These are phyloP conservation scores for Mollisiaceae sp. DNA, from an alignment of 2,329 filamentous ascomycete species.

Conservation along the genomic window DNA sequence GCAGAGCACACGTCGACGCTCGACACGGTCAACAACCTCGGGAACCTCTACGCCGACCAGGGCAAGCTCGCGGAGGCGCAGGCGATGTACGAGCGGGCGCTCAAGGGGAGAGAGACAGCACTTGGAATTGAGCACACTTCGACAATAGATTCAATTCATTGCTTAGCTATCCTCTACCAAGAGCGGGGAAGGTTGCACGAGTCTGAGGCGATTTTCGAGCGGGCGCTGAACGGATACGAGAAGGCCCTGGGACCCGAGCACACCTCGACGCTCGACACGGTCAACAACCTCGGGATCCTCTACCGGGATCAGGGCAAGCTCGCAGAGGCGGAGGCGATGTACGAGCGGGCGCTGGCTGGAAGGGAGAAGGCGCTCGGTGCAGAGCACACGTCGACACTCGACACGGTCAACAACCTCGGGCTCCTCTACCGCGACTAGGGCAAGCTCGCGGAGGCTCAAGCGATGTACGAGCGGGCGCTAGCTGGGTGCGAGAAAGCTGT, in stretches of 20 bases:
- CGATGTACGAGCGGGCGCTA: slow-evolving; percentile 30
- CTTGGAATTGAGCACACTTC: slow-evolving; percentile 22
- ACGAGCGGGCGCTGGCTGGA: not conserved
- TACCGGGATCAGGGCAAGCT: slow-evolving; percentile 37
- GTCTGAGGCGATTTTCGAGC: slow-evolving; percentile 17
- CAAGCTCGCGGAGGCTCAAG: slow-evolving; percentile 36
- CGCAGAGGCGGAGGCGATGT: slow-evolving; percentile 38
- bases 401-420: slow-evolving; percentile 16
- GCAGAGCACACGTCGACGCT: slow-evolving; percentile 25
- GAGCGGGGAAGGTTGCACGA: slow-evolving; percentile 8
- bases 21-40: slow-evolving; percentile 32
- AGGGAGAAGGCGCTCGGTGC: slow-evolving; percentile 32
- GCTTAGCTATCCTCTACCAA: slow-evolving; percentile 9
- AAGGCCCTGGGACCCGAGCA: slow-evolving; percentile 24
- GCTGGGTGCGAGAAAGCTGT: slow-evolving; percentile 31
- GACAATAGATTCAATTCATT: slow-evolving; percentile 12
- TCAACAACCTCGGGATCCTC: slow-evolving; percentile 36
- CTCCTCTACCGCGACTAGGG: slow-evolving; percentile 39
- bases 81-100: slow-evolving; percentile 32
- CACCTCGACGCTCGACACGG: slow-evolving; percentile 22
- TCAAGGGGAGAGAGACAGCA: slow-evolving; percentile 24
- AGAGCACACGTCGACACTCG: slow-evolving; percentile 34
- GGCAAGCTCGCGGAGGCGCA: slow-evolving; percentile 38
- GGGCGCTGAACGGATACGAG: slow-evolving; percentile 22
- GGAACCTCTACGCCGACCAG: slow-evolving; percentile 34